Base-by-base conservation (phyloP, 352 stramenopile genomes). In the Hyaloperonospora arabidopsidis region DNA sequence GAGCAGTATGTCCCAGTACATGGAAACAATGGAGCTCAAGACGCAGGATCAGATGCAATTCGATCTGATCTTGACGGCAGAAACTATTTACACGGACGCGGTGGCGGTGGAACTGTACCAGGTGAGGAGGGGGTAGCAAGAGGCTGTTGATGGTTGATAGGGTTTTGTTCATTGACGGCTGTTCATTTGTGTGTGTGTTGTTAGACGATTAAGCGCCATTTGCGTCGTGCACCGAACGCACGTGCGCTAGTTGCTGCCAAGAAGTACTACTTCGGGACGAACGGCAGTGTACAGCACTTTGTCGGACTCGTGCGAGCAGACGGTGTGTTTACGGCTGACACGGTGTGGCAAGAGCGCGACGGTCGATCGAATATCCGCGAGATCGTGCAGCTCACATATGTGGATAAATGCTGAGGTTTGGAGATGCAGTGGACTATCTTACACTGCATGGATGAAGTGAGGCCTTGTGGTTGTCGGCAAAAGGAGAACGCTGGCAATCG, bases 201-300 rank as follows among this genome's bases (percentile, higher is more conserved):
- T 11, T 49, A 93, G 84, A 76, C 78, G 23, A 89, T 93, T 59
- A 87, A 87, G 57, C 67, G 70, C 4, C 81, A 91, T 56, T 66
- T 93, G 51, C 72, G 72, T 2, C 65, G 53, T 10, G 32, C 53
- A 2, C 72, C 63, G 0, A 46, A 62, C 18, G 70, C 78, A 11
- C 65, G 83, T 17, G 81, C 79, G 21, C 65, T 92, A 6, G 73
- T 93, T 12, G 81, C 81, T 0, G 81, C 84, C 13, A 93, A 93
- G 62, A 89, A 89, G 53, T 93, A 93, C 47, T 93, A 92, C 59
- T 93, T 93, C 57, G 84, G 84, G 8, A 91, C 81, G 2, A 79
- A 79, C 28, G 84, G 84, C n/a, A 89, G 84, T 43, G 79, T 92
- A n/a, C 79, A 93, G 65, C 76, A 92, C 60, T 93, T 93, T 49